These are phyloP conservation scores for Hippophae gyantsensis DNA, from an alignment of 306 rosid species.

Conservation along the genomic window DNA sequence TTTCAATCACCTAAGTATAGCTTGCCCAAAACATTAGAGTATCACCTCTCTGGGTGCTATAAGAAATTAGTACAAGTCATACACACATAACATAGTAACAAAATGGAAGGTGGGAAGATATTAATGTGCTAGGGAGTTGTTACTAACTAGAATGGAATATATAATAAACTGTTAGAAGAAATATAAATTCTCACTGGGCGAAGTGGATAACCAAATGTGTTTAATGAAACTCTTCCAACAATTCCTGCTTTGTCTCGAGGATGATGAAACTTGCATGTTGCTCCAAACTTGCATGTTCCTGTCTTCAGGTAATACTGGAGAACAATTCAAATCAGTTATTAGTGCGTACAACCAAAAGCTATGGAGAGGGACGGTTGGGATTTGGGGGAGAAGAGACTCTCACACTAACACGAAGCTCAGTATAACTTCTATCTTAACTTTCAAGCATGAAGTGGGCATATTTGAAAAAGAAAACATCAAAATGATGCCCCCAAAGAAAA, in stretches of 20 bases:
- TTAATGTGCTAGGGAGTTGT: conserved; percentile 17
- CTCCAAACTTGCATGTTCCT: conserved; percentile 97
- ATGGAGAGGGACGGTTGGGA: not conserved
- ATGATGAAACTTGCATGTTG: conserved; percentile 96
- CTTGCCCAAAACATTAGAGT: not conserved
- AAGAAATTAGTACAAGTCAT: not conserved
- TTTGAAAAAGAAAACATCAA: not conserved
- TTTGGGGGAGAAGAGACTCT: not conserved
- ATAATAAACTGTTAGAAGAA: conserved; percentile 13
- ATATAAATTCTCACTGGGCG: conserved; percentile 63
- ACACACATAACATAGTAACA: conserved; percentile 6
- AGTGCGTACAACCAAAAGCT: not conserved
- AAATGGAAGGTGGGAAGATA: conserved; percentile 12
- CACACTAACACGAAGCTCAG: not conserved
- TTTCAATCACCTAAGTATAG: not conserved
- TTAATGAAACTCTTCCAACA: conserved; percentile 89
- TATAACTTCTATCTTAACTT: conserved; percentile 3
- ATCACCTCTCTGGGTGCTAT: not conserved
- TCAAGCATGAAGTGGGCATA: not conserved
- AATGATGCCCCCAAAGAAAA: no score
- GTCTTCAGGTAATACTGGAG: conserved; percentile 88
- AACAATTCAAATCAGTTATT: conserved; percentile 21
- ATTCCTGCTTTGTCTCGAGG: conserved; percentile 96
- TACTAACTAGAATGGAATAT: conserved; percentile 6
- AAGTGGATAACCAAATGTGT: conserved; percentile 86